Conservation (phyloP, 306 rosid genomes). For the Prosopis cineraria region DNA sequence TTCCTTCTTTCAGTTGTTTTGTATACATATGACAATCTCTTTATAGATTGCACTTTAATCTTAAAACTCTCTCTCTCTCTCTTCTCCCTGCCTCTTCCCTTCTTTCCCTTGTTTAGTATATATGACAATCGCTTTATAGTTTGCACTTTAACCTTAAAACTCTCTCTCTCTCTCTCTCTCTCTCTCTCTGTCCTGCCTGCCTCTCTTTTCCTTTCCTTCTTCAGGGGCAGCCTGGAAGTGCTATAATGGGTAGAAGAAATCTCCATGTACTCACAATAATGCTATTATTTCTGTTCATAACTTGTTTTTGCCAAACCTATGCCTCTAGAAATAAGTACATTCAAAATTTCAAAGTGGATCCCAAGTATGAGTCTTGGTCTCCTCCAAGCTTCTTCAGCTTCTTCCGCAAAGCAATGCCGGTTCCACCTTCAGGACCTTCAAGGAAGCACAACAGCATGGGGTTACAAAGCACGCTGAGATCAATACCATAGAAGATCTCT, state of each 20-base stretch:
- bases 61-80: neutral
- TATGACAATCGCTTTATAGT: constrained; percentile 15
- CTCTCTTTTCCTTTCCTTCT: neutral
- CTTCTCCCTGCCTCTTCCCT: too few species aligned
- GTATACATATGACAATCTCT: constrained; percentile 11
- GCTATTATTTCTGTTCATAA: constrained; percentile 41
- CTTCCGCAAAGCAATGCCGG: constrained; percentile 65
- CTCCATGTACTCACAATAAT: constrained; percentile 27
- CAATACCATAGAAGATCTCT: constrained; percentile 45
- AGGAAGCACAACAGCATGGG: constrained; percentile 68
- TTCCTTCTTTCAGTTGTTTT: constrained; percentile 31
- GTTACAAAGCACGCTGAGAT: constrained; percentile 52
- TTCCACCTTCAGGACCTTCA: constrained; percentile 39
- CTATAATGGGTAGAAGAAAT: constrained; percentile 47
- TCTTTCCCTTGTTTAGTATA: constrained; percentile 29
- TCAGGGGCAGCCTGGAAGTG: neutral
- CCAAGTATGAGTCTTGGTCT: constrained; percentile 36
- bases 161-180: neutral
- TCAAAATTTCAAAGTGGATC: constrained; percentile 50
- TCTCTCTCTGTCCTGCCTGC: neutral
- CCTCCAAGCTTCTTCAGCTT: constrained; percentile 45
- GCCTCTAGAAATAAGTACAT: constrained; percentile 49
- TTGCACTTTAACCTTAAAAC: constrained; percentile 8
- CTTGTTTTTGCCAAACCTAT: constrained; percentile 31
- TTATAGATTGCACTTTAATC: constrained; percentile 21